Conservation (phyloP, 495 filamentous ascomycete genomes). For the Cudoniella acicularis region DNA sequence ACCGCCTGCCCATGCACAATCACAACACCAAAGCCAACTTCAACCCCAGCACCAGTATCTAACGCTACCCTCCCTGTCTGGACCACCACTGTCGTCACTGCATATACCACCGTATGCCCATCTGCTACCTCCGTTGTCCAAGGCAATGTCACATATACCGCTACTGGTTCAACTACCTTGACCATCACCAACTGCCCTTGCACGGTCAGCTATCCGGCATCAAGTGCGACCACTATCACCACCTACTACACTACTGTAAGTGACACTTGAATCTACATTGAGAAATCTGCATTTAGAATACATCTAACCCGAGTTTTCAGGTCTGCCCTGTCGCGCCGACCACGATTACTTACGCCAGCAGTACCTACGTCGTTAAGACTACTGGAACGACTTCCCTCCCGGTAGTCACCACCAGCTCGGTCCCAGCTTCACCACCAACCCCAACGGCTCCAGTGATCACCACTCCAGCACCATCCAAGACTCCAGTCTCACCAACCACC, state of each 20-base stretch:
- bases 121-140: constrained; percentile 52
- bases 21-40: constrained; percentile 4
- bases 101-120: constrained; percentile 64
- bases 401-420: constrained; percentile 22
- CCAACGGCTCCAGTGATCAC: not conserved
- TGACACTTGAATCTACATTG: too few species aligned
- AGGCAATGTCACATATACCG: constrained; percentile 54
- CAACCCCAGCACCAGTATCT: constrained; percentile 1
- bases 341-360: constrained; percentile 3
- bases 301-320: too few species aligned
- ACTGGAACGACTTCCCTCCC: constrained; percentile 16
- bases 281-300: too few species aligned
- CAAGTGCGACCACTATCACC: constrained; percentile 30
- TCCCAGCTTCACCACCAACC: constrained; percentile 15
- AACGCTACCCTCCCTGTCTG: constrained; percentile 16
- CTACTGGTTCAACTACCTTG: constrained; percentile 55
- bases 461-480: not conserved
- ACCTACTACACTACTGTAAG: too few species aligned
- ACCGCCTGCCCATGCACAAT: constrained; percentile 24
- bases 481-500: not conserved
- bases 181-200: constrained; percentile 54
- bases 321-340: too few species aligned
- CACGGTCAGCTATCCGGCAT: constrained; percentile 29
- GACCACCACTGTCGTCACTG: constrained; percentile 51
- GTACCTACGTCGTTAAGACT: constrained; percentile 20